These are phyloP conservation scores for Neurospora sp. DNA, from an alignment of 495 filamentous ascomycete genomes.

Conservation along the genomic window DNA sequence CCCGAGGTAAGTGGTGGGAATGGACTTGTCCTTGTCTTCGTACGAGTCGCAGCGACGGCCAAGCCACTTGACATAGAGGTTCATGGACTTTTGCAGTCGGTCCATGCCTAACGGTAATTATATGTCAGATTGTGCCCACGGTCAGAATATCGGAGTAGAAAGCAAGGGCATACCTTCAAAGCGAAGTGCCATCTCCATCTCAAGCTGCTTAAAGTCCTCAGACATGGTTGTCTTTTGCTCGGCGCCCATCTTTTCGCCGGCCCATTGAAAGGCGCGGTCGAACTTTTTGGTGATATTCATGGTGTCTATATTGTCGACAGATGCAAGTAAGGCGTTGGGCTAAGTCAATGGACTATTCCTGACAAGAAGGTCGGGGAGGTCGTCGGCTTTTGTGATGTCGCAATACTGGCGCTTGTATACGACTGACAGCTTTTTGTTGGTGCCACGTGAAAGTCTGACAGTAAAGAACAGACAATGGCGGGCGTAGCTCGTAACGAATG, in stretches of 20 bases:
- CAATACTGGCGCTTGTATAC: background rate
- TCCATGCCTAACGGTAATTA: conserved; percentile 59
- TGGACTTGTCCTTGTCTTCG: conserved; percentile 68
- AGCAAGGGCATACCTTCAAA: conserved; percentile 61
- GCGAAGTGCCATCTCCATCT: conserved; percentile 84
- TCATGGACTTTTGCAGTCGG: conserved; percentile 83
- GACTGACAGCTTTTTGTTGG: background rate
- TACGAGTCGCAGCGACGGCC: conserved; percentile 77
- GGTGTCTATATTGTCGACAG: conserved; percentile 6
- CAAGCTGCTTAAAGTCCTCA: conserved; percentile 88
- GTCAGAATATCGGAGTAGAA: background rate
- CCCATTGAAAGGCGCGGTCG: conserved; percentile 97
- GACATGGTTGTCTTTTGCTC: conserved; percentile 82
- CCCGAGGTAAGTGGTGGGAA: conserved; percentile 74
- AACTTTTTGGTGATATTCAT: conserved; percentile 97
- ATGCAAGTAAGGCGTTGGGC: background rate
- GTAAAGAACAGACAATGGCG: background rate
- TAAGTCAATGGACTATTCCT: background rate
- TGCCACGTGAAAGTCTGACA: background rate
- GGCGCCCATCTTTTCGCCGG: conserved; percentile 90
- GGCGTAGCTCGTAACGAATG: background rate
- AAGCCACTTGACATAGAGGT: conserved; percentile 78
- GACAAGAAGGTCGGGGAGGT: background rate
- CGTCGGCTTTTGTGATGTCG: background rate
- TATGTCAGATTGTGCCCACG: background rate